These are phyloP conservation scores for Metarhizium sp. DNA, from an alignment of 2,329 filamentous ascomycete genomes.

Conservation along the genomic window DNA sequence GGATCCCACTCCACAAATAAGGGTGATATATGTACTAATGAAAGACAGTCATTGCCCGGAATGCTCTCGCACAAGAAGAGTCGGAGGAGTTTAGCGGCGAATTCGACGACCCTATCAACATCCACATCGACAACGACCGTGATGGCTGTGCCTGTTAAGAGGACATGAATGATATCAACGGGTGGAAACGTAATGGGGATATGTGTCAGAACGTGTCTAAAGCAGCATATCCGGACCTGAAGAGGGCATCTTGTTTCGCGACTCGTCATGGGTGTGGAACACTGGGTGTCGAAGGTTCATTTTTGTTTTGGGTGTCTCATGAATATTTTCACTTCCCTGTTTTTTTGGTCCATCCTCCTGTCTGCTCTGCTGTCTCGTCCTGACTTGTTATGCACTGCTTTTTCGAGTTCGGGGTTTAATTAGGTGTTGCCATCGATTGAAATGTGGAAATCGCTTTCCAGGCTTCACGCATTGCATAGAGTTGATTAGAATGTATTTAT, in stretches of 20 bases:
- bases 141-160: conserved; percentile 85
- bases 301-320: neutral
- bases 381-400: neutral
- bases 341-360: conserved; percentile 5
- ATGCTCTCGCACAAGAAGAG: conserved; percentile 92
- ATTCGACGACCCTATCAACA: conserved; percentile 96
- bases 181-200: neutral
- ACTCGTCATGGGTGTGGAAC: conserved; percentile 9
- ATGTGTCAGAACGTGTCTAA: neutral
- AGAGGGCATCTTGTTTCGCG: conserved; percentile 4
- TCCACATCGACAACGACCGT: conserved; percentile 88
- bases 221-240: conserved; percentile 7
- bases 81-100: conserved; percentile 96
- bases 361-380: neutral
- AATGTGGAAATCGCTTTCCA: neutral
- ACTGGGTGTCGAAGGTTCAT: conserved; percentile 7
- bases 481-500: neutral
- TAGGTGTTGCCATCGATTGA: neutral
- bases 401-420: neutral
- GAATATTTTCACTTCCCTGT: neutral
- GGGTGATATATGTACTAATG: neutral
- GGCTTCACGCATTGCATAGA: neutral
- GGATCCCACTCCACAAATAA: conserved; percentile 8
- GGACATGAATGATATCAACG: neutral
- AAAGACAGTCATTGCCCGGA: conserved; percentile 77